Evolutionary conservation across 768 basidiomycete species (phyloP), one percentile per base, ranked within the genome.

Genomic region (Lyophyllum atratum): DNA sequence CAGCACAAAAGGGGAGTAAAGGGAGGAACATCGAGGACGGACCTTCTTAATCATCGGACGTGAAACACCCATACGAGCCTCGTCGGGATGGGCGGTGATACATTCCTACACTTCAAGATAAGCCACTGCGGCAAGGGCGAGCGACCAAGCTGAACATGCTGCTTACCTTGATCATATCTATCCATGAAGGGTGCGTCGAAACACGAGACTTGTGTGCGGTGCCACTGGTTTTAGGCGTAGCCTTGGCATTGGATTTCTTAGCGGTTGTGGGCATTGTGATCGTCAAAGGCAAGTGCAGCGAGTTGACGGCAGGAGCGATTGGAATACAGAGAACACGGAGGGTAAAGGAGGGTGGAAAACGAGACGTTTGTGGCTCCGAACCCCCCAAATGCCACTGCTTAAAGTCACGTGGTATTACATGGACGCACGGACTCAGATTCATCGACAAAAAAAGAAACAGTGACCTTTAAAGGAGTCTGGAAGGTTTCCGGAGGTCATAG

Each of bases 31-130:
- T 34, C 54, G 54, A 55, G 59, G 57, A 56, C 70, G 39, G 45
- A 83, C 87, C 79, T 76, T 93, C 86, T 96, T 96, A 78, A 95
- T 90, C 26, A 76, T 81, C 15, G 85, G 82, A 55, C 94, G 83
- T 40, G 92, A 93, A 60, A 93, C 93, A 63, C 92, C 93, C 52
- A 74, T 62, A 47, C 89, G 85, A 29, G 84, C 81, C 31, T 91
- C 90, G 50, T 88, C 87, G 37, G 84, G 84, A 70, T 88, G 79
- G 29, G 81, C 82, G 56, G 76, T 74, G 74, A 95, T 90, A 67
- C 88, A 90, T 75, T 93, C 91, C 78, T 81, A 60, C 17, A 56
- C 44, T 52, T 44, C 47, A 15, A 10, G 22, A 33, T 47, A 2
- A 59, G 60, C 21, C 46, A 43, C 66, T 64, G 58, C 63, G 58